Base-by-base conservation (phyloP, 306 rosid species). In the Delonix regia region DNA sequence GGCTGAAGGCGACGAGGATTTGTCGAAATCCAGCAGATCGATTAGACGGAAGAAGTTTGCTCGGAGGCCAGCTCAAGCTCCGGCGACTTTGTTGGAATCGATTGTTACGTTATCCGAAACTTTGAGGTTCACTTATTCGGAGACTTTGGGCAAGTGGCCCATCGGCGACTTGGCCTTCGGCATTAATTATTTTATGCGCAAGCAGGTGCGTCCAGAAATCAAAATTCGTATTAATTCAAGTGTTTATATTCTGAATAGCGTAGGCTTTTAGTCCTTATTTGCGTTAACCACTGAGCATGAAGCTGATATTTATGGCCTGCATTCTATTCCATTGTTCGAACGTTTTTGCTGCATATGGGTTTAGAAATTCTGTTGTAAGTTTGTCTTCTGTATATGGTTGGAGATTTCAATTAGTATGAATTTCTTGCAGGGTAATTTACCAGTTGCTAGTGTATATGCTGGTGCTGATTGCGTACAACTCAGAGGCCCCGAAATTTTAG, bases 131-230 rank as follows among this genome's bases (percentile, higher is more conserved):
- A 95, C 97, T 4, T 93, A 95, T 71, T 83, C 99, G 0, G 98
- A 95, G 76, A 95, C 99, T 10, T 80, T 95, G 24, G 98, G 98
- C 1, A 95, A 92, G 73, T 95, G 99, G 99, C 98, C 98, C 65
- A 95, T 95, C 77, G 98, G 99, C 36, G 99, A 95, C 81, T 88
- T 95, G 90, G 99, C 99, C 45, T 95, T 95, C 44, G 99, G 99
- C 25, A 93, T 95, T 82, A 95, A 95, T 74, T 95, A 91, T 83
- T 87, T 91, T 71, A 93, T 95, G 87, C 89, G 96, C 70, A 86
- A 94, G 86, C 99, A 95, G 99, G 99, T 88, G 41, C 49, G 73
- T 7, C 73, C 25, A 1, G 1, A 82, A 22, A 45, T 9, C 38
- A 22, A 47, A 10, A 36, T 63, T 78, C 25, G 15, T 56, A 8